Evolutionary conservation across 2,329 filamentous ascomycete genomes (phyloP).

Genomic region (Fusarium guadeloupense): DNA sequence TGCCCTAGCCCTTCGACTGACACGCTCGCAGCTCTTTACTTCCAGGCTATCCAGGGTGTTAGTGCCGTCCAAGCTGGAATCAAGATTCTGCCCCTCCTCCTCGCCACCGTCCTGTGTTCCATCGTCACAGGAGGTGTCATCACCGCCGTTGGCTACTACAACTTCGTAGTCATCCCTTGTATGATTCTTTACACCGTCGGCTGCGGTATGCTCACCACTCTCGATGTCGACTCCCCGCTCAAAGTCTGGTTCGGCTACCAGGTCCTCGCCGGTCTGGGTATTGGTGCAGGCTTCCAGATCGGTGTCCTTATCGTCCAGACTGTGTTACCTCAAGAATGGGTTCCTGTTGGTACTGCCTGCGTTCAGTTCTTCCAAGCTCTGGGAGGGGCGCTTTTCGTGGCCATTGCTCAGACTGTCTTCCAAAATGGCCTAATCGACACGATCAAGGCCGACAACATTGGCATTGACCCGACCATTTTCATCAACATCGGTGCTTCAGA

Average conservation of each 20-base stretch:
- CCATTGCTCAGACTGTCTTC: constrained; percentile 73
- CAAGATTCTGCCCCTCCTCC: constrained; percentile 62
- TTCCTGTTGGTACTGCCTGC: constrained; percentile 61
- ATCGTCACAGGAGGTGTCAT: constrained; percentile 55
- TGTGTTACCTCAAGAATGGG: constrained; percentile 56
- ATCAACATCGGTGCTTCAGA: constrained; percentile 64
- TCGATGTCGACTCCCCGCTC: constrained; percentile 57
- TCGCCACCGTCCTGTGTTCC: constrained; percentile 60
- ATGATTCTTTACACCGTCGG: constrained; percentile 57
- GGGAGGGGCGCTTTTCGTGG: constrained; percentile 72
- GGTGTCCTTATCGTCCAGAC: constrained; percentile 62
- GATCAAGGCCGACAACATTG: constrained; percentile 55
- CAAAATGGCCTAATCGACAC: constrained; percentile 68
- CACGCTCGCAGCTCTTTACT: constrained; percentile 55
- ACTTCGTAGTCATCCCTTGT: constrained; percentile 52
- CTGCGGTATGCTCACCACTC: constrained; percentile 64
- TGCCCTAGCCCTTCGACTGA: constrained; percentile 16
- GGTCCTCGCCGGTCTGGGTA: constrained; percentile 63
- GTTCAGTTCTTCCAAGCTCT: constrained; percentile 71
- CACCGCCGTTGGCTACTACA: constrained; percentile 55
- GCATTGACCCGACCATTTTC: constrained; percentile 59
- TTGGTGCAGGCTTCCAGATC: constrained; percentile 60
- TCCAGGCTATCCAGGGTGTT: constrained; percentile 63
- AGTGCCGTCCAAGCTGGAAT: constrained; percentile 64
- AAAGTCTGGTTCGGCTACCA: constrained; percentile 67